Percentiles rank a stretch among this genome's conserved stretches.
These are phyloP conservation scores for Acer campestre DNA, from an alignment of 345 rosid genomes.

Conservation along the genomic window DNA sequence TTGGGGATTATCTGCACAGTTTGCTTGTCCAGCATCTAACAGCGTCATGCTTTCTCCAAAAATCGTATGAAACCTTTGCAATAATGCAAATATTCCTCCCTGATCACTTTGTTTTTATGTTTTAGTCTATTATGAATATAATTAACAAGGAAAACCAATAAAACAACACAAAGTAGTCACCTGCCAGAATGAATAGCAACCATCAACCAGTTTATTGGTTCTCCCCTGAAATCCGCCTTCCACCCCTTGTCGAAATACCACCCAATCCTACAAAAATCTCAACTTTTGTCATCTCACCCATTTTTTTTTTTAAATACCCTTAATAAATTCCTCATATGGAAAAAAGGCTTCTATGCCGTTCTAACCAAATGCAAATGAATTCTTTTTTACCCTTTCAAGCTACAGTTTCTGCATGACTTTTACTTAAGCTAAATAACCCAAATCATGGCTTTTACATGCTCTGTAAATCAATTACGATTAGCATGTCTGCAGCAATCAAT, in stretches of 20 bases:
- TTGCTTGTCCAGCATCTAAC: constrained; percentile 35
- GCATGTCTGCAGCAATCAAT: no score
- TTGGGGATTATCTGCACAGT: constrained; percentile 28
- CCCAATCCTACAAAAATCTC: constrained; percentile 65
- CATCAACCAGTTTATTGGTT: constrained; percentile 95
- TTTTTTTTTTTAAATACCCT: no score
- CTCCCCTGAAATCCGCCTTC: constrained; percentile 99
- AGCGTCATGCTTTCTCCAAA: constrained; percentile 19
- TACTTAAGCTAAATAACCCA: no score
- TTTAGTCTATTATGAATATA: constrained; percentile 10
- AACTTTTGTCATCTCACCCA: no score
- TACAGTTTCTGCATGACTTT: no score
- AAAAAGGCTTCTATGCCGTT: no score
- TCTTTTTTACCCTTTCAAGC: no score
- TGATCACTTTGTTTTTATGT: constrained; percentile 27
- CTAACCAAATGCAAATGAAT: no score
- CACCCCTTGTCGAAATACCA: constrained; percentile 85
- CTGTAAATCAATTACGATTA: no score
- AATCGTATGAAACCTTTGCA: constrained; percentile 46
- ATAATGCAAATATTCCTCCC: constrained; percentile 79
- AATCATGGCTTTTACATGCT: no score
- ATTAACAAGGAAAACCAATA: constrained; percentile 15
- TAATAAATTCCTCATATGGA: no score
- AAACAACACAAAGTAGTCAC: constrained; percentile 37
- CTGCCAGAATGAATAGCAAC: constrained; percentile 99